A percentile compares a stretch with the other conserved stretches of the same genome.
Evolutionary conservation across 257 asterid genomes (phyloP).

Genomic region (Capsicum pubescens): DNA sequence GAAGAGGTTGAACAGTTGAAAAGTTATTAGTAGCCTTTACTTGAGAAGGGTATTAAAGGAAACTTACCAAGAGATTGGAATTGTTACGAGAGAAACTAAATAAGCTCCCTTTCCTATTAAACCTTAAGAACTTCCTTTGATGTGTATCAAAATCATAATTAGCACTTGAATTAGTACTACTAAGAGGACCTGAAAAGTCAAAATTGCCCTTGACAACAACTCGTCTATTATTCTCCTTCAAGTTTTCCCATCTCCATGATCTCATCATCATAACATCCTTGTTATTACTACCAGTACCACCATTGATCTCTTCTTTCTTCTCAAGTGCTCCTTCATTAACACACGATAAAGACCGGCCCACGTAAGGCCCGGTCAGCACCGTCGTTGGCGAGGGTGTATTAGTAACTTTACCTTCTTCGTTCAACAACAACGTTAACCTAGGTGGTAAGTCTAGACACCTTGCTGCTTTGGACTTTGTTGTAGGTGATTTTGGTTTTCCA

Average conservation of each 20-base stretch:
- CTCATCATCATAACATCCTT: slow-evolving; percentile 29
- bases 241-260: slow-evolving; percentile 60
- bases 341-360: slow-evolving; percentile 52
- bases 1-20: too few species aligned
- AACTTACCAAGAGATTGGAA: slow-evolving; percentile 57
- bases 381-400: slow-evolving; percentile 58
- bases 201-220: slow-evolving; percentile 32
- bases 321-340: slow-evolving; percentile 20
- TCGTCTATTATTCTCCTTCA: slow-evolving; percentile 36
- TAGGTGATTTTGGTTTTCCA: slow-evolving; percentile 61
- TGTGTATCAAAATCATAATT: not conserved
- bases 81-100: slow-evolving; percentile 44
- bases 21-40: too few species aligned
- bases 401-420: slow-evolving; percentile 25
- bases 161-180: slow-evolving; percentile 37
- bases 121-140: slow-evolving; percentile 46
- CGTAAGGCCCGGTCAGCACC: slow-evolving; percentile 62
- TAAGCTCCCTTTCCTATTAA: slow-evolving; percentile 56
- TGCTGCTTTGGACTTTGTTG: slow-evolving; percentile 34
- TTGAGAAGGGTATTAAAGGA: not conserved
- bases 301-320: not conserved
- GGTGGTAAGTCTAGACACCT: slow-evolving; percentile 74
- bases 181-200: slow-evolving; percentile 36
- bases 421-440: slow-evolving; percentile 38
- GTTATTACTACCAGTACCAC: slow-evolving; percentile 30